Conservation (phyloP, 2,329 filamentous ascomycete genomes). For the Fusarium anthophilum region DNA sequence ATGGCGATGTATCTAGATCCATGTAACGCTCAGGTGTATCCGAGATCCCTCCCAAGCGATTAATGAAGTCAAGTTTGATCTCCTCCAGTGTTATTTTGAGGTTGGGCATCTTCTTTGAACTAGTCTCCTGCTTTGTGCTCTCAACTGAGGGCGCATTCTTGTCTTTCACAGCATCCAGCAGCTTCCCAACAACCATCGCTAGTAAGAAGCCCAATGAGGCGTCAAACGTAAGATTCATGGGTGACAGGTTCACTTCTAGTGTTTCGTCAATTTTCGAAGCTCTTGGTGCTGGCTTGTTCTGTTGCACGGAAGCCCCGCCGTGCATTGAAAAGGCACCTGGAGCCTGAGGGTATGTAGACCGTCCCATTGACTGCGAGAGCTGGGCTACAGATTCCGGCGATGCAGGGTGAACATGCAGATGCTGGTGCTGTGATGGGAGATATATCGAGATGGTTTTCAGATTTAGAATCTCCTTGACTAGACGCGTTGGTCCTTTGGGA, state of each 20-base stretch:
- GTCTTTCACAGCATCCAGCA: constrained; percentile 57
- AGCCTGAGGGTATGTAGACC: constrained; percentile 60
- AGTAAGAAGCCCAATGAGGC: constrained; percentile 65
- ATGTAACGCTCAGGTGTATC: constrained; percentile 59
- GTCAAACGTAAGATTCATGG: constrained; percentile 64
- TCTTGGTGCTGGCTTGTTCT: background rate
- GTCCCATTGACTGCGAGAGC: constrained; percentile 46
- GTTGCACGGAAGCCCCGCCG: constrained; percentile 16
- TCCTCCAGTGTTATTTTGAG: constrained; percentile 59
- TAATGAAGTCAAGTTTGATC: constrained; percentile 65
- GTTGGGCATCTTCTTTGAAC: constrained; percentile 43
- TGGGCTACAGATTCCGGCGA: constrained; percentile 43
- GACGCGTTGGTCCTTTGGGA: constrained; percentile 62
- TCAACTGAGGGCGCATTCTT: constrained; percentile 13
- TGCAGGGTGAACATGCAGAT: constrained; percentile 50
- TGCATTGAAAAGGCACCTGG: constrained; percentile 70
- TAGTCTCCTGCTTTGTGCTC: constrained; percentile 15
- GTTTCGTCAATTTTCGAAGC: constrained; percentile 28
- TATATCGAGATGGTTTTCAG: constrained; percentile 64
- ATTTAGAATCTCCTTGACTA: constrained; percentile 64
- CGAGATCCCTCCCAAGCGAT: constrained; percentile 62
- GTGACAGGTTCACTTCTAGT: constrained; percentile 62
- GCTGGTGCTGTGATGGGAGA: constrained; percentile 60
- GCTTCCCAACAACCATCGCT: constrained; percentile 59
- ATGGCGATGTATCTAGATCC: constrained; percentile 53